phyloP scores from a whole-genome alignment of 1,284 basidiomycete species.

The Ganoderma sp. region DNA sequence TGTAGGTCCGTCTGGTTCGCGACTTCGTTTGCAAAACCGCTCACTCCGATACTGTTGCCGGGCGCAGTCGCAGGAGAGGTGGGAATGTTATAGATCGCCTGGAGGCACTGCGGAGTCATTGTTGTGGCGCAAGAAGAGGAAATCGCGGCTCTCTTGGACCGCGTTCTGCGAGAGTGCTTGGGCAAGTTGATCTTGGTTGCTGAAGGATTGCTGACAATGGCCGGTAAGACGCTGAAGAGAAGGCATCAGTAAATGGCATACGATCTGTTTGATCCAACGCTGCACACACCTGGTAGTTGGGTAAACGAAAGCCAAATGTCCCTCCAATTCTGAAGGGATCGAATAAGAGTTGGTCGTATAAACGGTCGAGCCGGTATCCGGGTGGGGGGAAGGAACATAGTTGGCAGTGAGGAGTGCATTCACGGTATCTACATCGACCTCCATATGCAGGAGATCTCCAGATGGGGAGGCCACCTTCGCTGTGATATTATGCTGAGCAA shows the following conservation, averaged over 20 bases:
- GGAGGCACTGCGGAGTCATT: conserved; percentile 61
- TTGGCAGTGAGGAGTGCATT: conserved; percentile 44
- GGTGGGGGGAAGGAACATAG: conserved; percentile 44
- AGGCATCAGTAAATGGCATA: background rate
- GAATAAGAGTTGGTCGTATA: conserved; percentile 48
- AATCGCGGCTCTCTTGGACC: conserved; percentile 17
- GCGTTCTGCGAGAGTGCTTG: conserved; percentile 18
- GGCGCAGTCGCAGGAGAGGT: conserved; percentile 51
- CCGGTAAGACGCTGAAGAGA: background rate
- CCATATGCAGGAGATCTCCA: conserved; percentile 30
- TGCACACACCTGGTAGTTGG: conserved; percentile 41
- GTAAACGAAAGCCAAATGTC: conserved; percentile 45
- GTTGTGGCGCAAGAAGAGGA: conserved; percentile 22
- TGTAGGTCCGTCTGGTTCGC: conserved; percentile 56
- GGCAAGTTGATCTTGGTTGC: background rate
- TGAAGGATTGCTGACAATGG: conserved; percentile 3
- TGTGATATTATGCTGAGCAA: conserved; percentile 1
- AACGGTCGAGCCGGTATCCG: conserved; percentile 35
- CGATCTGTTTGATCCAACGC: background rate
- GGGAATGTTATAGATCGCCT: conserved; percentile 55
- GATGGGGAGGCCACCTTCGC: conserved; percentile 32
- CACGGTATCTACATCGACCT: conserved; percentile 39
- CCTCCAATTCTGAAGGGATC: conserved; percentile 42
- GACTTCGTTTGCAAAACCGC: conserved; percentile 58
- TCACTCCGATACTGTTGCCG: conserved; percentile 58